Evolutionary conservation across 2,329 filamentous ascomycete genomes (phyloP), one percentile per base, ranked within the genome.

Genomic region (Arthrobotrys sinensis): DNA sequence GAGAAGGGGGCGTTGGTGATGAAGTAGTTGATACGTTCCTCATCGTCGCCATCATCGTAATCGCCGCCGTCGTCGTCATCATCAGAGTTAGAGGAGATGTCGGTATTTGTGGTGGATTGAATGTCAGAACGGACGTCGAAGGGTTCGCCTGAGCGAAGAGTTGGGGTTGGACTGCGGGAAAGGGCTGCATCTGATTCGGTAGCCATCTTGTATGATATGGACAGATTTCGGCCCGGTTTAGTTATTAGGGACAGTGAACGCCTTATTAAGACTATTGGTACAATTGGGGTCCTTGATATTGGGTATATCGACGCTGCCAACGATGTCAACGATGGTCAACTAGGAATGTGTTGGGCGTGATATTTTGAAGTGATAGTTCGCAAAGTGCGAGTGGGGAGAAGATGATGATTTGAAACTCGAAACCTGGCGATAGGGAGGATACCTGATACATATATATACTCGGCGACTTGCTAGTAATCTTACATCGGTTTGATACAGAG

Each of bases 111-210:
- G 16, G 73, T n/a, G 8, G 66, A 38, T 62, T 63, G 57, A 32
- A 38, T 32, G 28, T 76, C 72, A 4, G 66, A 66, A 14, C 19
- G 32, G 8, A n/a, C 19, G n/a, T 64, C 55, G 14, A 45, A 32
- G 14, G 38, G 11, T n/a, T 46, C 46, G 45, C 12, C 24, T n/a
- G 28, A 55, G 12, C 12, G 28, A 6, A 28, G 40, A 6, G 73
- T 77, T 24, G 73, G 73, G 21, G 66, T 77, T 24, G 73, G 73
- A 4, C 64, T 70, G 12, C 73, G 73, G 32, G 73, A 77, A 28
- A 77, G 66, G 10, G 40, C 63, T 43, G 7, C 34, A 19, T 55
- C 60, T 3, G 48, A 32, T 45, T 75, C 40, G 43, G 45, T 65
- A 28, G 66, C 50, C 60, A 76, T 76, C 4, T 7, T 75, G 46